Percentiles rank a stretch among this genome's conserved stretches.
Evolutionary conservation across 805 yeast genomes (phyloP).

Genomic region (Wickerhamiella shivajii): DNA sequence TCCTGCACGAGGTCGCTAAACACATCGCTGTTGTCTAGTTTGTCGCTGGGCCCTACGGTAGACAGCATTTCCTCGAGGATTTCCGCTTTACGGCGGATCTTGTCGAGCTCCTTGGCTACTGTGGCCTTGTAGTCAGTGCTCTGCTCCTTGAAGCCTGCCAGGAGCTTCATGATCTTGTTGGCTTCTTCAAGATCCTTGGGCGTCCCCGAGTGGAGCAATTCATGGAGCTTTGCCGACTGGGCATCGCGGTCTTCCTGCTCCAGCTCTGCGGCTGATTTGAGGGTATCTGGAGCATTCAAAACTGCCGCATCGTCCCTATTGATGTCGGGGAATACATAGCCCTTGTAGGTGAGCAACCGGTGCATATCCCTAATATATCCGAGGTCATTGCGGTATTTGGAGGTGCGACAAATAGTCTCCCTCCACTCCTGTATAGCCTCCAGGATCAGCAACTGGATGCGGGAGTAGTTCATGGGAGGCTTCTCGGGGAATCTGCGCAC

Average conservation of each 20-base stretch:
- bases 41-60: slow-evolving; percentile 25
- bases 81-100: slow-evolving; percentile 73
- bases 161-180: slow-evolving; percentile 87
- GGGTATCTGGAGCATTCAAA: slow-evolving; percentile 71
- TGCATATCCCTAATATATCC: slow-evolving; percentile 94
- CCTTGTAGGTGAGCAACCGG: slow-evolving; percentile 73
- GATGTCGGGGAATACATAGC: slow-evolving; percentile 85
- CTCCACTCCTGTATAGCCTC: slow-evolving; percentile 96
- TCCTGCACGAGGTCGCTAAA: slow-evolving; percentile 62
- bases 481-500: slow-evolving; percentile 89
- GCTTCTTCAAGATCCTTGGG: slow-evolving; percentile 95
- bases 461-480: slow-evolving; percentile 74
- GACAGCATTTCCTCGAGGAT: slow-evolving; percentile 74
- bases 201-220: slow-evolving; percentile 84
- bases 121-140: slow-evolving; percentile 59
- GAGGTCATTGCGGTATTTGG: slow-evolving; percentile 80
- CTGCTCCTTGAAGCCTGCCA: slow-evolving; percentile 93
- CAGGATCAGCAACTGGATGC: slow-evolving; percentile 70
- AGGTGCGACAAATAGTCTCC: slow-evolving; percentile 80
- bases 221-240: slow-evolving; percentile 90
- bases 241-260: slow-evolving; percentile 87
- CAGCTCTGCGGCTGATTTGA: slow-evolving; percentile 78
- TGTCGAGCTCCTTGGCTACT: slow-evolving; percentile 70
- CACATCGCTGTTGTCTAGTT: slow-evolving; percentile 47
- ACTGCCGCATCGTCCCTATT: slow-evolving; percentile 87